Conservation (phyloP, 2,329 filamentous ascomycete species). For the Colletotrichum graminicola region DNA sequence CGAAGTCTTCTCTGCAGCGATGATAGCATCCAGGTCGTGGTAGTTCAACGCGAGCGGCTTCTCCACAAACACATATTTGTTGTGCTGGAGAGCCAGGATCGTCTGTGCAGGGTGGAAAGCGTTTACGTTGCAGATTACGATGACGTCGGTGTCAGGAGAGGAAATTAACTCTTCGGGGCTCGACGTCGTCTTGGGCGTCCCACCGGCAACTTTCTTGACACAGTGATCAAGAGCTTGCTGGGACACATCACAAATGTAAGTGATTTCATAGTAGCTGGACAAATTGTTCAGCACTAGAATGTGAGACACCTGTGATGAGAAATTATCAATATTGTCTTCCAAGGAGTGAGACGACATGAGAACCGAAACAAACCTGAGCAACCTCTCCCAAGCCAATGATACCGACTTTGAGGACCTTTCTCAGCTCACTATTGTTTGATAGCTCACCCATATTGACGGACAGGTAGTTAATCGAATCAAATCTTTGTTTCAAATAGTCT, state of each 20-base stretch:
- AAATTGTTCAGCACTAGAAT: constrained; percentile 62
- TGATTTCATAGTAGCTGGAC: constrained; percentile 57
- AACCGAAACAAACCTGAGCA: neutral
- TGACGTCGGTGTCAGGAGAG: constrained; percentile 60
- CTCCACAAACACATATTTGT: constrained; percentile 70
- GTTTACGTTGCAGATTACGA: constrained; percentile 65
- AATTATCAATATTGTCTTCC: neutral
- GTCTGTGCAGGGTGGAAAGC: constrained; percentile 65
- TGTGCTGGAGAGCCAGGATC: constrained; percentile 62
- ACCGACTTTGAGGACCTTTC: neutral
- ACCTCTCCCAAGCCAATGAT: neutral
- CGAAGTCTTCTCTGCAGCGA: constrained; percentile 60
- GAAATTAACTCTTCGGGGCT: constrained; percentile 56
- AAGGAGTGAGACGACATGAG: neutral
- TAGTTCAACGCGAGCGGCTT: constrained; percentile 67
- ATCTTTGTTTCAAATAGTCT: neutral
- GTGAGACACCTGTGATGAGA: constrained; percentile 62
- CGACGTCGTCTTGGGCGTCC: constrained; percentile 48
- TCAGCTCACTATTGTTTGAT: neutral
- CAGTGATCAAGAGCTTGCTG: constrained; percentile 46
- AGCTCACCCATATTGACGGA: neutral
- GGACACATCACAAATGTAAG: constrained; percentile 65
- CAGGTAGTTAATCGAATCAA: neutral
- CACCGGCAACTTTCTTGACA: constrained; percentile 39
- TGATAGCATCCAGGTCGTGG: constrained; percentile 58